phyloP scores from a whole-genome alignment of 441 rosid species.

The Monsonia emarginata region DNA sequence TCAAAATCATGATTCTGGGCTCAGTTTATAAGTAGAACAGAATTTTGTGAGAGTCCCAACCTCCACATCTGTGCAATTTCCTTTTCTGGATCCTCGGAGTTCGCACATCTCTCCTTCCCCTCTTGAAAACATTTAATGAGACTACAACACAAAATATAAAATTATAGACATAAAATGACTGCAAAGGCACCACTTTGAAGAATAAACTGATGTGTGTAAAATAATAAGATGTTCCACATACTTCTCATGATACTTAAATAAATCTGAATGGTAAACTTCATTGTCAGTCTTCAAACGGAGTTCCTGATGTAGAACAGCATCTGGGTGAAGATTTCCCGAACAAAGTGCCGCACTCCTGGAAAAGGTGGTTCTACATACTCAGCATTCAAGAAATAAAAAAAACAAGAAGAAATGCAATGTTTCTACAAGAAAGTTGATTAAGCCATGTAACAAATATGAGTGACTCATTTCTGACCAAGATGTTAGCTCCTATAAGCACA shows the following conservation, averaged over 20 bases:
- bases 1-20: not conserved
- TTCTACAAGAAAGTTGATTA: not conserved
- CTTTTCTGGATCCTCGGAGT: slow-evolving; percentile 55
- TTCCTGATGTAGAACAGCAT: slow-evolving; percentile 48
- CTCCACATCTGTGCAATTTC: slow-evolving; percentile 52
- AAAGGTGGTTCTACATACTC: slow-evolving; percentile 24
- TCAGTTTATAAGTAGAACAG: slow-evolving; percentile 8
- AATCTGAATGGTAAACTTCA: slow-evolving; percentile 43
- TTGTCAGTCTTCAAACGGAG: slow-evolving; percentile 37
- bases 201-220: not conserved
- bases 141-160: slow-evolving; percentile 43
- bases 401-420: not conserved
- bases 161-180: slow-evolving; percentile 16
- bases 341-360: slow-evolving; percentile 75
- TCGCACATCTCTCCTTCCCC: slow-evolving; percentile 69
- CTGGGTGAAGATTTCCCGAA: slow-evolving; percentile 75
- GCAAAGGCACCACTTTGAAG: slow-evolving; percentile 7
- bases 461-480: not conserved
- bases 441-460: not conserved
- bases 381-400: not conserved
- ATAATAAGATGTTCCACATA: slow-evolving; percentile 30
- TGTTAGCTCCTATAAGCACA: not conserved
- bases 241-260: slow-evolving; percentile 71
- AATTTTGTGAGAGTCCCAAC: slow-evolving; percentile 28
- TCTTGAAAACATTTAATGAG: slow-evolving; percentile 55